Evolutionary conservation across 495 filamentous ascomycete genomes (phyloP).

Genomic region (Penicillium alfredii): DNA sequence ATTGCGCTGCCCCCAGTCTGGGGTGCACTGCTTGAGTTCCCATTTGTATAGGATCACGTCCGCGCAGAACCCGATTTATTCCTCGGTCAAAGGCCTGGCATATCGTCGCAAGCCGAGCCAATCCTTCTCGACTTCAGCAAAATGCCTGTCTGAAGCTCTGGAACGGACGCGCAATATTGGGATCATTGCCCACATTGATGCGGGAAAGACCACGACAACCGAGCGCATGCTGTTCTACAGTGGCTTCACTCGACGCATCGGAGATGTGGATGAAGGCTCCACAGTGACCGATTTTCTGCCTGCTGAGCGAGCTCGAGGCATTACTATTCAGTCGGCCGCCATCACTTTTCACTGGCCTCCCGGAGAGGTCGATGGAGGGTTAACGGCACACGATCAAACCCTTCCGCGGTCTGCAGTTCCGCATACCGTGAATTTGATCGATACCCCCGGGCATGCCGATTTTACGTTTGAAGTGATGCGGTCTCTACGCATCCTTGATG

Average conservation of each 20-base stretch:
- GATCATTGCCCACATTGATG: conserved; percentile 98
- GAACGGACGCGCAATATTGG: conserved; percentile 85
- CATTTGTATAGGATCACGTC: conserved; percentile 14
- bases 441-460: conserved; percentile 96
- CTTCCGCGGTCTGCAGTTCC: conserved; percentile 34
- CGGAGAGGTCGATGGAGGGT: conserved; percentile 20
- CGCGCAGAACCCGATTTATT: conserved; percentile 6
- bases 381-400: conserved; percentile 16
- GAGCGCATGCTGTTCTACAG: conserved; percentile 99
- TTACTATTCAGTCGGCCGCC: conserved; percentile 96
- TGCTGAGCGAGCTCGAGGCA: conserved; percentile 85
- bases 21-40: conserved; percentile 21
- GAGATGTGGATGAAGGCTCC: conserved; percentile 96
- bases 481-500: conserved; percentile 88
- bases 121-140: conserved; percentile 25
- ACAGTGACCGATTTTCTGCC: conserved; percentile 98
- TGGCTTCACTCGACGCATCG: conserved; percentile 78
- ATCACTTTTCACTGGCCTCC: conserved; percentile 91
- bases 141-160: conserved; percentile 31
- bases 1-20: conserved; percentile 28
- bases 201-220: conserved; percentile 97
- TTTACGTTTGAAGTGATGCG: conserved; percentile 97
- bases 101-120: conserved; percentile 4
- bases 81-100: conserved; percentile 5
- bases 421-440: conserved; percentile 87